These are phyloP conservation scores for Gliomastix tumulicola DNA, from an alignment of 2,329 filamentous ascomycete species.

Conservation along the genomic window DNA sequence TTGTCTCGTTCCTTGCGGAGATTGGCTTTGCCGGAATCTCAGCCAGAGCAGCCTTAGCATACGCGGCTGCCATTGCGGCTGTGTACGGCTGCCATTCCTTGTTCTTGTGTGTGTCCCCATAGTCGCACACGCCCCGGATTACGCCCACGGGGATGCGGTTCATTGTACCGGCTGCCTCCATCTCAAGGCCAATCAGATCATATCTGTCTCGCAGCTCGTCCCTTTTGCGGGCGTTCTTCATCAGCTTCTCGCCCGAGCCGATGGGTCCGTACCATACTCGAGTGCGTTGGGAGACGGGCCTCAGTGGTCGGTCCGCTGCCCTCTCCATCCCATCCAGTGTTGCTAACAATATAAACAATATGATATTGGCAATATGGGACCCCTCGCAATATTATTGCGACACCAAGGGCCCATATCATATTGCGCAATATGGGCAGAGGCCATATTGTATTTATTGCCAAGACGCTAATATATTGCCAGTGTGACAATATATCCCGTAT, in stretches of 20 bases:
- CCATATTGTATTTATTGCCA: too few relatives aligned
- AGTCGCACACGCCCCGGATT: constrained; percentile 23
- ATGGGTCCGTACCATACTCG: constrained; percentile 24
- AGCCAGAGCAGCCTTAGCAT: constrained; percentile 8
- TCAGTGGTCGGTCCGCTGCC: constrained; percentile 5
- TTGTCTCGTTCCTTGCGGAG: too few relatives aligned
- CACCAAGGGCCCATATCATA: too few relatives aligned
- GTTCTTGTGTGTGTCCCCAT: constrained; percentile 20
- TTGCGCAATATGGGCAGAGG: too few relatives aligned
- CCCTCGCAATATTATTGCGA: too few relatives aligned
- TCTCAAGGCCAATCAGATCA: constrained; percentile 1
- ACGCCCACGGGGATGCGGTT: constrained; percentile 20
- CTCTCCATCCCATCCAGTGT: constrained; percentile 8
- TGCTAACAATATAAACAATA: too few relatives aligned
- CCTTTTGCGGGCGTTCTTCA: constrained; percentile 14
- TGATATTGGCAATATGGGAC: too few relatives aligned
- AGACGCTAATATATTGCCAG: too few relatives aligned
- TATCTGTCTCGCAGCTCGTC: constrained; percentile 12
- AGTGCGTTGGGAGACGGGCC: constrained; percentile 12
- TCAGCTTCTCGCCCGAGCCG: constrained; percentile 19
- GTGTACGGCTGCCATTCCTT: constrained; percentile 16
- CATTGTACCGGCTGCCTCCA: constrained; percentile 9
- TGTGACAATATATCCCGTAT: too few relatives aligned
- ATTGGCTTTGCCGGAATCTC: not conserved
- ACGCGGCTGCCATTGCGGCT: constrained; percentile 14